Percentiles rank a stretch among this genome's conserved stretches.
phyloP scores from a whole-genome alignment of 345 rosid species.

The Citrus reticulata region DNA sequence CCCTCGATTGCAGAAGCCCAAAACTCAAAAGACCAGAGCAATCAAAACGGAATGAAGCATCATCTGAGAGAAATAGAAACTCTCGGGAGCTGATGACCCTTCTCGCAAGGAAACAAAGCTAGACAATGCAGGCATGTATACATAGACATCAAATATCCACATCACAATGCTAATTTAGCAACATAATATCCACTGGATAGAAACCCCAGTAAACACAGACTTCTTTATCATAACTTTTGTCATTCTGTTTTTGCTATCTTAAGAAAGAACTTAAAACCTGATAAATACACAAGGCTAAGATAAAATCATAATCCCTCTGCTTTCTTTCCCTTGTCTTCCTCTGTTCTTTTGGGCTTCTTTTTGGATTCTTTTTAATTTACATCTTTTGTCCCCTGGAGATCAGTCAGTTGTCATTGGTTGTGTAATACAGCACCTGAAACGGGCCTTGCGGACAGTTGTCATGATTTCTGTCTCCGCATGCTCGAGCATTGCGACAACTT shows the following conservation, averaged over 20 bases:
- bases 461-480: slow-evolving; percentile 32
- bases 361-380: slow-evolving; percentile 4
- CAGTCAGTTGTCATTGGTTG: slow-evolving; percentile 39
- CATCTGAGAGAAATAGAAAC: too few species aligned
- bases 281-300: slow-evolving; percentile 4
- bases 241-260: neutral
- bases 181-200: neutral
- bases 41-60: too few species aligned
- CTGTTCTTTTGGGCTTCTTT: neutral
- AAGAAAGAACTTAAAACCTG: slow-evolving; percentile 12
- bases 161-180: neutral
- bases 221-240: neutral
- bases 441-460: slow-evolving; percentile 42
- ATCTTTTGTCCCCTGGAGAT: neutral
- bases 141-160: slow-evolving; percentile 10
- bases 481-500: slow-evolving; percentile 36
- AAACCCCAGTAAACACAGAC: neutral
- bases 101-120: neutral
- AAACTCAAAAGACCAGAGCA: too few species aligned
- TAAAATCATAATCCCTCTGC: neutral
- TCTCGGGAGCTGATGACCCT: too few species aligned
- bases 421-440: slow-evolving; percentile 43
- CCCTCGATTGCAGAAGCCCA: too few species aligned
- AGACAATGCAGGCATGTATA: neutral
- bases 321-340: neutral